These are phyloP conservation scores for Cudoniella acicularis DNA, from an alignment of 495 filamentous ascomycete species.

Conservation along the genomic window DNA sequence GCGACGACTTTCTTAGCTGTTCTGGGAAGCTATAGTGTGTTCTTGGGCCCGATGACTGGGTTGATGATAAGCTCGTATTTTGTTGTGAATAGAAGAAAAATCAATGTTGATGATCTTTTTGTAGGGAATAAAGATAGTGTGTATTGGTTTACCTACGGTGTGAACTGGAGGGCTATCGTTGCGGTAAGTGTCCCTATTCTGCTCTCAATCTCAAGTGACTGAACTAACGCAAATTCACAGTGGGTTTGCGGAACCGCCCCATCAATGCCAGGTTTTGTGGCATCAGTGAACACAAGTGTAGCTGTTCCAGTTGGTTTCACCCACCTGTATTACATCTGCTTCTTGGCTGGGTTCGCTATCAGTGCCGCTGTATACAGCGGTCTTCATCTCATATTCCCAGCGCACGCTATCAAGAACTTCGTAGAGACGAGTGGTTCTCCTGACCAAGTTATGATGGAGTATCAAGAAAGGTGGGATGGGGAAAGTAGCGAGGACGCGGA, in stretches of 20 bases:
- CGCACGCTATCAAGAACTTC: slow-evolving; percentile 13
- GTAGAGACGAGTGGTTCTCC: slow-evolving; percentile 7
- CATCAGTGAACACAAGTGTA: slow-evolving; percentile 21
- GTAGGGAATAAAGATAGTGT: slow-evolving; percentile 22
- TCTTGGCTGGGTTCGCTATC: slow-evolving; percentile 23
- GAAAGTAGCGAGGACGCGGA: neutral
- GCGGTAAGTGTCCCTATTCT: neutral
- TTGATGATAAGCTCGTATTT: slow-evolving; percentile 21
- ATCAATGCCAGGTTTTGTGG: slow-evolving; percentile 28
- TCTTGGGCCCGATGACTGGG: slow-evolving; percentile 33
- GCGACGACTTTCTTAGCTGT: slow-evolving; percentile 45
- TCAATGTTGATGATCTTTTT: slow-evolving; percentile 35
- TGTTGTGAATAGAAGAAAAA: slow-evolving; percentile 29
- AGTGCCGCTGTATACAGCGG: slow-evolving; percentile 22
- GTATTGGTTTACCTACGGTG: slow-evolving; percentile 35
- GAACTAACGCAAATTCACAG: slow-evolving; percentile 14
- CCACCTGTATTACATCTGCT: slow-evolving; percentile 29
- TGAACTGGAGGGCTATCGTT: slow-evolving; percentile 31
- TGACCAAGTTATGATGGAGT: neutral
- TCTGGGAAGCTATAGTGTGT: slow-evolving; percentile 43
- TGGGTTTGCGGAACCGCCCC: slow-evolving; percentile 27
- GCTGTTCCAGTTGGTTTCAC: slow-evolving; percentile 23
- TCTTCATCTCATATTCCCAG: slow-evolving; percentile 24
- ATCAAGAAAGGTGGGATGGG: neutral
- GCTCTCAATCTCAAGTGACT: neutral